Conservation (phyloP, 164 flowering plant species). For the Liriodendron chinense region DNA sequence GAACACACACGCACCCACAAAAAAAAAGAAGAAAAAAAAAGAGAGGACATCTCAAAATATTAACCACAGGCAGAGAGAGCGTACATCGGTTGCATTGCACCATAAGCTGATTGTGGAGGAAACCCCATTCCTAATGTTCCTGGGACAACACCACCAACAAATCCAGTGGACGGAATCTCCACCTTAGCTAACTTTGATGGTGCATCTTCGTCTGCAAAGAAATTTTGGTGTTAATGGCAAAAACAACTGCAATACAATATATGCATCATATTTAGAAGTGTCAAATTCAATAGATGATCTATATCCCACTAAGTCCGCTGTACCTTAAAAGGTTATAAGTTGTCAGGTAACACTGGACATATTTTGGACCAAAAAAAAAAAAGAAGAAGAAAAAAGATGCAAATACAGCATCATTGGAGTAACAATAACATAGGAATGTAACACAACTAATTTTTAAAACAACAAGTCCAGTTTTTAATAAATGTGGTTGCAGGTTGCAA, state of each 20-base stretch:
- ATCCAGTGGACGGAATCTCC: constrained; percentile 49
- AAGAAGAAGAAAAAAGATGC: background rate
- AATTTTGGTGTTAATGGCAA: background rate
- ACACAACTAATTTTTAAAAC: background rate
- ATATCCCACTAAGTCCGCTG: background rate
- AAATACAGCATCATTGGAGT: background rate
- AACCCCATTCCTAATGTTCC: constrained; percentile 54
- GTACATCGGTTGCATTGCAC: constrained; percentile 56
- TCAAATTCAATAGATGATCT: background rate
- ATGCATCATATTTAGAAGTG: background rate
- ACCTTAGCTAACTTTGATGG: constrained; percentile 69
- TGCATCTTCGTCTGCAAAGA: constrained; percentile 70
- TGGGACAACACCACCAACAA: constrained; percentile 51
- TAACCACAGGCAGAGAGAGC: constrained; percentile 18
- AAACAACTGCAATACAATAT: background rate
- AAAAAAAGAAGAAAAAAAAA: background rate
- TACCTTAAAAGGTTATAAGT: background rate
- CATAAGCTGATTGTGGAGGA: constrained; percentile 61
- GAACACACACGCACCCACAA: background rate
- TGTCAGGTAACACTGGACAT: background rate
- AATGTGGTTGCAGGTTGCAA: too few species aligned
- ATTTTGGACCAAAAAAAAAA: background rate
- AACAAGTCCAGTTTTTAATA: too few species aligned
- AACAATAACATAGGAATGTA: background rate
- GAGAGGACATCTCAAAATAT: background rate